Base-by-base conservation (phyloP, 2,329 filamentous ascomycete species). In the Trichothecium roseum region DNA sequence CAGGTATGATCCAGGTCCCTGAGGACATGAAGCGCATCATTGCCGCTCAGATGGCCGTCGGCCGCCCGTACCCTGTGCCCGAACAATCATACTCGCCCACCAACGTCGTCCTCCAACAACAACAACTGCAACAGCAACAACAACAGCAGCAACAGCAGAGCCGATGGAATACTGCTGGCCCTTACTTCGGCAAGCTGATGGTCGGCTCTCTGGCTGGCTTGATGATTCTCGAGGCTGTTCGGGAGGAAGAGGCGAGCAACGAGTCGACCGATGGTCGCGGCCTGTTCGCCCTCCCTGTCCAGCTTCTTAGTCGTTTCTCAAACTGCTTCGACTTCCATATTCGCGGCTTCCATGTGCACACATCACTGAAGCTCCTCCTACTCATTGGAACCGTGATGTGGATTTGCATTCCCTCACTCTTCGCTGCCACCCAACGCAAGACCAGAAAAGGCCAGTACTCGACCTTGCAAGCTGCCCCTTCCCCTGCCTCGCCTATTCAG, bases 201-300 rank as follows among this genome's bases (percentile, higher is more conserved):
- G 78, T 95, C 5, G 89, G 89, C 29, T 89, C 88, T 14, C 72
- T 96, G 40, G 89, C 88, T 17, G 87, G 86, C 12, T 66, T 96
- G 14, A 94, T 96, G 88, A 72, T 95, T 24, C 62, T 94, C 46
- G 87, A 95, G 59, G 86, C 85, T 1, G 68, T 88, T 37, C 69
- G 70, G 26, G 73, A 82, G 52, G 63, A 78, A 45, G 74, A 86
- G 57, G 59, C 75, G 53, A 72, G 75, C 47, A 72, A 68, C 32
- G 78, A 83, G 34, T 68, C 68, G 2, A 67, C 78, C 5, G 66
- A 75, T 34, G 80, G 80, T 31, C 74, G 76, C 27, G 82, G 82
- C 3, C 66, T 88, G 12, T 72, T 76, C 41, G 73, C 76, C 16
- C 40, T 84, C 14, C 82, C 82, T 1, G 43, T 78, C 17, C 69